Evolutionary conservation across 305 asterid genomes (phyloP), one percentile per base, ranked within the genome.

Genomic region (Andrographis paniculata): DNA sequence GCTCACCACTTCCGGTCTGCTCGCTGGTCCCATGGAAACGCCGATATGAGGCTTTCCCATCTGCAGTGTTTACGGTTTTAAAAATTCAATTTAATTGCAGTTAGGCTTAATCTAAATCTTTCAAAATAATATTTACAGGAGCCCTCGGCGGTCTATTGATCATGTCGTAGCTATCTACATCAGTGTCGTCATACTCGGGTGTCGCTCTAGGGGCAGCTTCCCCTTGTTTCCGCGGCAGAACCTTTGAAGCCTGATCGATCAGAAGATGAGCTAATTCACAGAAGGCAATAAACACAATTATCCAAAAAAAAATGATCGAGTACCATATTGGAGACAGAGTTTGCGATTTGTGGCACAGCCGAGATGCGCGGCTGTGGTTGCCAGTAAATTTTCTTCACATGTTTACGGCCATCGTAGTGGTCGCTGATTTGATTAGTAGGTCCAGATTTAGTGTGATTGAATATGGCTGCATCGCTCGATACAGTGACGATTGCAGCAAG

Each of bases 241-340:
- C 69, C 57, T 66, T 82, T 0, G 80, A 74, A 50, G 93, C 80
- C 93, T 84, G 80, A 47, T 36, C 49, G 50, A 42, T 54, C 45
- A 62, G 35, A 58, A 60, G 41, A 17, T 59, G 44, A 53, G 33
- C 1, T 33, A 45, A 45, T 53, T 21, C 46, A 57, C 12, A 44
- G 40, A 17, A 60, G 50, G 39, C 23, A 38, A 20, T 35, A 58
- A 55, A 43, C 45, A 24, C 52, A 21, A 28, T 18, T 46, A 23
- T 14, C 5, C 7, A 31, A 5, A 23, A 38, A 38, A 24, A 37
- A 56, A 57, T 17, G 17, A 47, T 45, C 60, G 62, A 62, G 71
- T 73, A 85, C 95, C 93, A 76, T 60, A 62, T 68, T 71, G 40
- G 91, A 72, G 52, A 81, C 77, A 42, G 82, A 65, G 9, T 86